These are phyloP conservation scores for Polygonum aviculare DNA, from an alignment of 148 eudicot genomes.

Conservation along the genomic window DNA sequence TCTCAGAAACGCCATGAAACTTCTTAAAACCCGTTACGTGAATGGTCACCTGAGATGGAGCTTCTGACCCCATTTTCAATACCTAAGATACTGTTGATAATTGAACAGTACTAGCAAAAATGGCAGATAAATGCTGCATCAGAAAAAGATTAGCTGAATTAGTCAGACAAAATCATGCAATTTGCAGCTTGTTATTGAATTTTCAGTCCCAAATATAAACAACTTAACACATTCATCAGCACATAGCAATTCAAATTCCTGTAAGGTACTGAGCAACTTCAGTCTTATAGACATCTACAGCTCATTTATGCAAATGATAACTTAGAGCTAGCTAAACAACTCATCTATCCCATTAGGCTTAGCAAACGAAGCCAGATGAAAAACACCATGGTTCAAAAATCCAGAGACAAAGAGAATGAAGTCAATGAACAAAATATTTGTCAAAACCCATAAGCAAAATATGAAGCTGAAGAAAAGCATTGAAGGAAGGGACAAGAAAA, in stretches of 20 bases:
- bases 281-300: not conserved
- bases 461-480: not conserved
- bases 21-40: conserved; percentile 93
- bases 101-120: not conserved
- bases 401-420: not conserved
- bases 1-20: conserved; percentile 91
- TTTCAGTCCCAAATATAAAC: not conserved
- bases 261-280: not conserved
- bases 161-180: not conserved
- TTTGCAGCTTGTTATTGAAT: not conserved
- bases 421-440: too few species aligned
- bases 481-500: not conserved
- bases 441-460: not conserved
- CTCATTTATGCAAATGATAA: not conserved
- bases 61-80: conserved; percentile 89
- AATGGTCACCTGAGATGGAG: conserved; percentile 62
- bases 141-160: not conserved
- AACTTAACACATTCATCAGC: not conserved
- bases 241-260: not conserved
- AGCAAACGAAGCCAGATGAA: not conserved
- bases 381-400: not conserved
- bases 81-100: conserved; percentile 13
- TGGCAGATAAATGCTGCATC: not conserved
- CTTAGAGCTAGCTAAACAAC: not conserved
- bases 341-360: not conserved